Evolutionary conservation across 2,329 filamentous ascomycete species (phyloP).

Genomic region (Epichloe sylvatica): DNA sequence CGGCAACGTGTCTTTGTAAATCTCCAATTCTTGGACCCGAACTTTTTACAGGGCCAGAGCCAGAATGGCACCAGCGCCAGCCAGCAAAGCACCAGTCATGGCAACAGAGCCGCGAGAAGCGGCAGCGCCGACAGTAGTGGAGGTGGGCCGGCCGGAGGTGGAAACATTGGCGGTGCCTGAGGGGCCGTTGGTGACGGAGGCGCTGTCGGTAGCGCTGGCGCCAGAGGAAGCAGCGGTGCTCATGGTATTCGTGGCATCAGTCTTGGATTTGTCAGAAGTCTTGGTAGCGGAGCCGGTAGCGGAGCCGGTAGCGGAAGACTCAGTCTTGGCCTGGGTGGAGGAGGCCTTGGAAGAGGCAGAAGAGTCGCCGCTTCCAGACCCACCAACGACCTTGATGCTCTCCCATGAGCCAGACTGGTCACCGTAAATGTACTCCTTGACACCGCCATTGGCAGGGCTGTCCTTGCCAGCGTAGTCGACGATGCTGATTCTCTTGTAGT

Average conservation of each 20-base stretch:
- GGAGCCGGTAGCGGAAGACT: constrained; percentile 24
- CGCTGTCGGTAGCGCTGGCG: constrained; percentile 4
- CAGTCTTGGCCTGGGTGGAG: constrained; percentile 25
- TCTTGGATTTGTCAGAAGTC: neutral
- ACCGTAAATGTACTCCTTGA: constrained; percentile 27
- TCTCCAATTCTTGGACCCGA: neutral
- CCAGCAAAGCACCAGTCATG: constrained; percentile 14
- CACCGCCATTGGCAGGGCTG: constrained; percentile 18
- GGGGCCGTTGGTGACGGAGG: neutral
- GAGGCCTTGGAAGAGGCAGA: constrained; percentile 42
- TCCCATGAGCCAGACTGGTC: constrained; percentile 27
- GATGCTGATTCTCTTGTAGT: constrained; percentile 31
- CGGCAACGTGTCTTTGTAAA: neutral
- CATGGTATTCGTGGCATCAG: constrained; percentile 10
- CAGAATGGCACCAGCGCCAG: constrained; percentile 15
- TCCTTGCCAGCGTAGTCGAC: constrained; percentile 29
- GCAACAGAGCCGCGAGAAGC: constrained; percentile 13
- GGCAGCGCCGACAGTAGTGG: constrained; percentile 10
- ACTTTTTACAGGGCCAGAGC: constrained; percentile 17
- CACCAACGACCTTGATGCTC: constrained; percentile 51
- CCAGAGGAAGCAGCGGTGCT: constrained; percentile 8
- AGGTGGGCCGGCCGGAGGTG: neutral
- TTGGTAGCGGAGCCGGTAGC: neutral
- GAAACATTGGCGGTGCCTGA: neutral
- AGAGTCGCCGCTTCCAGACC: constrained; percentile 53